These are phyloP conservation scores for Fusarium sp. DNA, from an alignment of 2,329 filamentous ascomycete genomes.

Conservation along the genomic window DNA sequence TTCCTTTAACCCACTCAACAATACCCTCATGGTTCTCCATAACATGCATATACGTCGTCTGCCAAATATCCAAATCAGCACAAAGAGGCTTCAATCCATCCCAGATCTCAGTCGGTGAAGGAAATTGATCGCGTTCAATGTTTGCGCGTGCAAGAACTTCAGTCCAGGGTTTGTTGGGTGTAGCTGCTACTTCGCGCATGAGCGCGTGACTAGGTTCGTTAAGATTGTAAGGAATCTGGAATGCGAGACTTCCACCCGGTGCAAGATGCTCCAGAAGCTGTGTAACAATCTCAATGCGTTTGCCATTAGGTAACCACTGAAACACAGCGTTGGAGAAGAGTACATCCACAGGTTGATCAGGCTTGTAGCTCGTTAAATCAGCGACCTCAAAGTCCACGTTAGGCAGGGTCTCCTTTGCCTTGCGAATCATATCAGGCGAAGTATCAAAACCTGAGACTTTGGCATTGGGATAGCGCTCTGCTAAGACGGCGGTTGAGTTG, in stretches of 20 bases:
- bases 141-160: slow-evolving; percentile 43
- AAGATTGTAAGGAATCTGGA: slow-evolving; percentile 64
- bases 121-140: slow-evolving; percentile 61
- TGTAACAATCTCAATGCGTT: slow-evolving; percentile 59
- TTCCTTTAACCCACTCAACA: slow-evolving; percentile 70
- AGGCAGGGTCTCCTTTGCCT: slow-evolving; percentile 57
- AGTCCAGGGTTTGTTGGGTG: slow-evolving; percentile 54
- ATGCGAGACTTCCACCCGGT: slow-evolving; percentile 62
- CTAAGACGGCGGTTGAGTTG: slow-evolving; percentile 66
- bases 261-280: slow-evolving; percentile 56
- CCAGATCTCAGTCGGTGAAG: slow-evolving; percentile 60
- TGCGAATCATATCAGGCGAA: slow-evolving; percentile 65
- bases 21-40: slow-evolving; percentile 61
- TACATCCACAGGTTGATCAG: slow-evolving; percentile 53
- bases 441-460: slow-evolving; percentile 64
- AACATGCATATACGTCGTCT: slow-evolving; percentile 64
- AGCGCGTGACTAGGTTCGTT: slow-evolving; percentile 59
- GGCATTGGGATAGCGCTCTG: slow-evolving; percentile 59
- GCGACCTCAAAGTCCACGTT: slow-evolving; percentile 58
- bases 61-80: slow-evolving; percentile 62
- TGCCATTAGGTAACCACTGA: slow-evolving; percentile 63
- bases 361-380: slow-evolving; percentile 58
- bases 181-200: slow-evolving; percentile 58
- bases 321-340: slow-evolving; percentile 69
- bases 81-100: slow-evolving; percentile 59